A percentile compares a stretch with the other conserved stretches of the same genome.
Evolutionary conservation across 1,284 basidiomycete genomes (phyloP).

Genomic region (Cutaneotrichosporon cavernicola): DNA sequence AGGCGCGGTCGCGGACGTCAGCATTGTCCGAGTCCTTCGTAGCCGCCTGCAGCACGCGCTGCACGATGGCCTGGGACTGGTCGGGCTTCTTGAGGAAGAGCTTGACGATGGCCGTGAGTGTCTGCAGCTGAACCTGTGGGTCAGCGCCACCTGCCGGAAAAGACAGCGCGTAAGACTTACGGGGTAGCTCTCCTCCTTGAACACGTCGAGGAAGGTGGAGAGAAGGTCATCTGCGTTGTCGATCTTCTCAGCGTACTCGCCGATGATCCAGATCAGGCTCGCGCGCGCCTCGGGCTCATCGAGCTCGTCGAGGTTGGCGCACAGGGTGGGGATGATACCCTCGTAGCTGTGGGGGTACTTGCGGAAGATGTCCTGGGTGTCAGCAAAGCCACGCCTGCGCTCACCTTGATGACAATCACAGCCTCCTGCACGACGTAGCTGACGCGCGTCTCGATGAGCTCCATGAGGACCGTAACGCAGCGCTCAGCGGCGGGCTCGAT

Average conservation of each 20-base stretch:
- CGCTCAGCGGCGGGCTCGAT: conserved; percentile 83
- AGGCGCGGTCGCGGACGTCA: conserved; percentile 89
- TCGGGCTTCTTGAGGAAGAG: conserved; percentile 94
- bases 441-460: conserved; percentile 88
- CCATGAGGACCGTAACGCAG: conserved; percentile 83
- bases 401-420: conserved; percentile 84
- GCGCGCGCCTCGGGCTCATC: conserved; percentile 97
- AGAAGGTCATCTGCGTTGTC: conserved; percentile 94
- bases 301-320: conserved; percentile 84
- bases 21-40: conserved; percentile 98
- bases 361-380: conserved; percentile 78
- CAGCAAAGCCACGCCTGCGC: conserved; percentile 6
- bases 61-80: conserved; percentile 83
- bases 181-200: conserved; percentile 84
- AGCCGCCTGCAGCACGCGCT: conserved; percentile 93
- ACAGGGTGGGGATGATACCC: conserved; percentile 87
- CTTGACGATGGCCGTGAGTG: conserved; percentile 94
- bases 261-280: conserved; percentile 97
- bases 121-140: conserved; percentile 83
- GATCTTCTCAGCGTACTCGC: conserved; percentile 94
- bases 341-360: conserved; percentile 96
- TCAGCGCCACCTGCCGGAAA: not conserved
- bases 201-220: conserved; percentile 86
- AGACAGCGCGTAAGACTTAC: conserved; percentile 49
- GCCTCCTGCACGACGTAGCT: conserved; percentile 97